Percentiles rank a stretch among this genome's conserved stretches.
These are phyloP conservation scores for Emiliania huxleyi DNA, from an alignment of 78 protist genomes.

Conservation along the genomic window DNA sequence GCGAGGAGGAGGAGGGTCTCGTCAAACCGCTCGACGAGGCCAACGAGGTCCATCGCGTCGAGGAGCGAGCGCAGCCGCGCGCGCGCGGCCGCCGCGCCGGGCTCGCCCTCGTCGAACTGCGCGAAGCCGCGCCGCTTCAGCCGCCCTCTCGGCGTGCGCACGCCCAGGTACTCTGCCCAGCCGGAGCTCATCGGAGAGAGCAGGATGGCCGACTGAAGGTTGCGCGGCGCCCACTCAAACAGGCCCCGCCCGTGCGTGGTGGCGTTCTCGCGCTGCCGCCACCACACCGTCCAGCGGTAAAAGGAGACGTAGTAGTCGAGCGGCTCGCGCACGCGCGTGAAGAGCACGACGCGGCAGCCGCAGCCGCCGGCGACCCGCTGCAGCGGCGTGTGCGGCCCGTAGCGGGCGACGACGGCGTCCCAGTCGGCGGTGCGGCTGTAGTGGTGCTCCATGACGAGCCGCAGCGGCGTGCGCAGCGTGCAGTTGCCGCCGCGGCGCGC, in stretches of 20 bases:
- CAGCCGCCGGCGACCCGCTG: not conserved
- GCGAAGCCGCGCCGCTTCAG: not conserved
- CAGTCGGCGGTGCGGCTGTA: not conserved
- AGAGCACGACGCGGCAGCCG: not conserved
- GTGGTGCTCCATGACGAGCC: not conserved
- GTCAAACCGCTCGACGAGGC: not conserved
- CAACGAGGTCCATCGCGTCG: not conserved
- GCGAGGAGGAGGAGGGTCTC: not conserved
- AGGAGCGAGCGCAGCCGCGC: not conserved
- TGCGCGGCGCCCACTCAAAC: conserved; percentile 6
- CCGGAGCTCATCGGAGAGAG: not conserved
- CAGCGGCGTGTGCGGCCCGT: not conserved
- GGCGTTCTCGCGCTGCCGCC: not conserved
- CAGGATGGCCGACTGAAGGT: not conserved
- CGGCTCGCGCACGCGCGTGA: conserved; percentile 9
- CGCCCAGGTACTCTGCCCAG: not conserved
- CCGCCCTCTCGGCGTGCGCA: not conserved
- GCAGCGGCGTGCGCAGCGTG: not conserved
- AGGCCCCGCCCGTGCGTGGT: not conserved
- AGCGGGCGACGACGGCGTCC: not conserved
- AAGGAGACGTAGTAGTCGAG: not conserved
- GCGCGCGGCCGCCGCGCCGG: not conserved
- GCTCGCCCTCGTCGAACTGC: not conserved
- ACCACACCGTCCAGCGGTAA: conserved; percentile 4
- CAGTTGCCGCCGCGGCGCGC: not conserved